Evolutionary conservation across 352 stramenopile genomes (phyloP), one percentile per base, ranked within the genome.

Genomic region (Ochromonadaceae sp.): DNA sequence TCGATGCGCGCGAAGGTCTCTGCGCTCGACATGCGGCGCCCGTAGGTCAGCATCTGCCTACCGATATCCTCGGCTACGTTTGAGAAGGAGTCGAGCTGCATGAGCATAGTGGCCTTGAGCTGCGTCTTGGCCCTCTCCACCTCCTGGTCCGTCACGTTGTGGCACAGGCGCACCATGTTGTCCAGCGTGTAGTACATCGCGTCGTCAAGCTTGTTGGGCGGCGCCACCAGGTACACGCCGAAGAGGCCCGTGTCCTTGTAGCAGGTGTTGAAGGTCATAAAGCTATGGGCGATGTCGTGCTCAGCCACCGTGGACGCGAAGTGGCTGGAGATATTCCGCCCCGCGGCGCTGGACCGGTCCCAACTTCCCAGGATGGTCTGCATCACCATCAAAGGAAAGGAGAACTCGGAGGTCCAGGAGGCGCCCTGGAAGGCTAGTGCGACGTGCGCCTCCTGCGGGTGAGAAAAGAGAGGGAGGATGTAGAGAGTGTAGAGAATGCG

Each of bases 221-320:
- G 72, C 15, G 66, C 55, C 61, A 98, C 87, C 55, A 88, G 83
- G 80, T 99, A 98, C 39, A 99, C 80, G 66, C 94, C 95, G 72
- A 99, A 98, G 35, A 99, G 82, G 65, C 93, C 93, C 39, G 91
- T 98, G 76, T 99, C 95, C 79, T 98, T 96, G 84, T 99, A 99
- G 80, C 88, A 97, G 65, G 92, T 98, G 82, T 98, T 98, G 81
- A 99, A 99, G 31, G 91, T 95, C 74, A 90, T 95, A 77, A 96
- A 92, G 50, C 83, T 96, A 80, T 98, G 91, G 41, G 89, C 92
- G 35, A 96, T 56, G n/a, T 43, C 50, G 55, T 56, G 20, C 20
- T 61, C 20, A 61, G n/a, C 20, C 20, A 46, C 20, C n/a, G n/a
- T 46, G n/a, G n/a, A 46, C 48, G 48, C 25, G 41, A 57, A 20